These are phyloP conservation scores for Clitopilus hobsonii DNA, from an alignment of 768 basidiomycete genomes.

Conservation along the genomic window DNA sequence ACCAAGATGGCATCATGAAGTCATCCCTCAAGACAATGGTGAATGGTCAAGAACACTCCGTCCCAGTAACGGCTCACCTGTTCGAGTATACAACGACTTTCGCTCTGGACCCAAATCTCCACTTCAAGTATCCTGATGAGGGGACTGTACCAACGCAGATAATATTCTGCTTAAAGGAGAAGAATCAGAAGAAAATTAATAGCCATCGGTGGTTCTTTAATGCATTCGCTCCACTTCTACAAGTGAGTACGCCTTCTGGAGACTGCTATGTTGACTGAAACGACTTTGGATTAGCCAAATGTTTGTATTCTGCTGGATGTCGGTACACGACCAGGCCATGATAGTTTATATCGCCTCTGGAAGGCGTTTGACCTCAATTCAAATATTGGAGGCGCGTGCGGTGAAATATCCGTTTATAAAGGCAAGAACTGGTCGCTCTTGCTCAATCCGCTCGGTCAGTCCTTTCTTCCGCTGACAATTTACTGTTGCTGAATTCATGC, in stretches of 20 bases:
- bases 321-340: conserved; percentile 85
- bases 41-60: conserved; percentile 46
- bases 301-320: conserved; percentile 92
- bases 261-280: too few relatives aligned
- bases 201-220: conserved; percentile 98
- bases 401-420: conserved; percentile 93
- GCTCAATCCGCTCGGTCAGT: conserved; percentile 75
- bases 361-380: conserved; percentile 91
- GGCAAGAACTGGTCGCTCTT: conserved; percentile 81
- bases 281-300: conserved; percentile 57
- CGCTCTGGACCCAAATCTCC: conserved; percentile 71
- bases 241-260: too few relatives aligned
- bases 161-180: conserved; percentile 88
- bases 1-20: conserved; percentile 47
- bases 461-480: conserved; percentile 9
- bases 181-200: conserved; percentile 96
- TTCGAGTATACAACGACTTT: conserved; percentile 89
- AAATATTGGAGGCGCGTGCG: conserved; percentile 93
- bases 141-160: conserved; percentile 94
- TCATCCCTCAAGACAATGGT: conserved; percentile 52
- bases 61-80: conserved; percentile 43
- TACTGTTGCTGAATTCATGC: too few relatives aligned
- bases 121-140: conserved; percentile 87
- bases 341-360: conserved; percentile 92
- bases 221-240: conserved; percentile 79